These are phyloP conservation scores for Fusarium solani-melongenae DNA, from an alignment of 2,329 filamentous ascomycete species.

Conservation along the genomic window DNA sequence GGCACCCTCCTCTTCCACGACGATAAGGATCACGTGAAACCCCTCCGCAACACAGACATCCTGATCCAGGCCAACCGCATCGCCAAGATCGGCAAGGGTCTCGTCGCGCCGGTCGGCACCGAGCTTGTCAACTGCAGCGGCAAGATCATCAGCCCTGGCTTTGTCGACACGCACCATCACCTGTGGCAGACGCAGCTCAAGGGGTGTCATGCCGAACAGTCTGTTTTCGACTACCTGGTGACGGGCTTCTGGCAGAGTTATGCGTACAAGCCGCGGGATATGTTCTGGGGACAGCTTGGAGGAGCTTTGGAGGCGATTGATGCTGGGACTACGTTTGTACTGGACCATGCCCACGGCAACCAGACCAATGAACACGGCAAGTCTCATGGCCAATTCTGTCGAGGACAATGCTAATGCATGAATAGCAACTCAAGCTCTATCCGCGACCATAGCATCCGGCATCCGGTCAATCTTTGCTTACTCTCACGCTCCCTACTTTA, in stretches of 20 bases:
- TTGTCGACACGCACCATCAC: slow-evolving; percentile 33
- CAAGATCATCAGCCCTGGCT: slow-evolving; percentile 25
- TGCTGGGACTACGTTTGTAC: slow-evolving; percentile 9
- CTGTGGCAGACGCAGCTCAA: slow-evolving; percentile 22
- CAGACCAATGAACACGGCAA: slow-evolving; percentile 13
- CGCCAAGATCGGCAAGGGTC: slow-evolving; percentile 3
- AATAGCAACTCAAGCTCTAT: slow-evolving; percentile 5
- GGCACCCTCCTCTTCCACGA: slow-evolving; percentile 7
- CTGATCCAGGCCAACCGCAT: slow-evolving; percentile 16
- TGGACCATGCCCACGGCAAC: slow-evolving; percentile 16
- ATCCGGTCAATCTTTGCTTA: slow-evolving; percentile 13
- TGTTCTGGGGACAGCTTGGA: slow-evolving; percentile 10
- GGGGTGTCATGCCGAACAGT: background rate
- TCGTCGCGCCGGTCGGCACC: background rate
- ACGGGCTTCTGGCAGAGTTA: slow-evolving; percentile 12
- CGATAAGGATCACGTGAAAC: slow-evolving; percentile 7
- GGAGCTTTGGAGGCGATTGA: slow-evolving; percentile 8
- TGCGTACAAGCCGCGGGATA: slow-evolving; percentile 3
- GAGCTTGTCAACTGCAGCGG: slow-evolving; percentile 14
- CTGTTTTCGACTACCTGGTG: slow-evolving; percentile 8
- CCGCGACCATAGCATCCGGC: slow-evolving; percentile 6
- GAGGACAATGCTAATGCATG: background rate
- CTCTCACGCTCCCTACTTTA: background rate
- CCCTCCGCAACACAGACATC: slow-evolving; percentile 4
- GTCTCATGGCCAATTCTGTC: background rate